Evolutionary conservation across 1,139 yeast genomes (phyloP).

Genomic region (Lodderomyces elongisporus): DNA sequence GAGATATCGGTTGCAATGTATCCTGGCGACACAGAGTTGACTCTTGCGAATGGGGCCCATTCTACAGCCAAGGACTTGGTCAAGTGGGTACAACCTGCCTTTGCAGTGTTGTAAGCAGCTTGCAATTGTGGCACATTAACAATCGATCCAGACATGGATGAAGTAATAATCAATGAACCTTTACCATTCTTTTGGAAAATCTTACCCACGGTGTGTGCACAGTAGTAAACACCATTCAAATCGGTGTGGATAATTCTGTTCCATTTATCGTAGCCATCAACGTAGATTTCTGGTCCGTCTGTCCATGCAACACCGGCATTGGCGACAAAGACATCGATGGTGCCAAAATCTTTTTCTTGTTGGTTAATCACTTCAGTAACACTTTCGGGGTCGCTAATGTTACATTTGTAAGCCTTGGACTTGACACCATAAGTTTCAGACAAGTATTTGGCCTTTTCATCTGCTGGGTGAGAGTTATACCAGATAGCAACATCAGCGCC

Average conservation of each 20-base stretch:
- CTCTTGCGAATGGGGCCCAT: slow-evolving; percentile 78
- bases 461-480: slow-evolving; percentile 55
- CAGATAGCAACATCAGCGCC: slow-evolving; percentile 89
- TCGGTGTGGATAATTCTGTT: slow-evolving; percentile 65
- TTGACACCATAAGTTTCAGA: slow-evolving; percentile 60
- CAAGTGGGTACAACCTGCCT: slow-evolving; percentile 80
- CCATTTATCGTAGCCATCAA: slow-evolving; percentile 44
- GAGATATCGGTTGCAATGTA: slow-evolving; percentile 59
- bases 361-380: slow-evolving; percentile 55
- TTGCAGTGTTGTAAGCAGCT: slow-evolving; percentile 80
- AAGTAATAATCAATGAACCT: slow-evolving; percentile 72
- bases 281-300: slow-evolving; percentile 63
- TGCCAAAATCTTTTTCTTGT: slow-evolving; percentile 66
- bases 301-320: slow-evolving; percentile 92
- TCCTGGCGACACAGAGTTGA: slow-evolving; percentile 78
- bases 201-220: slow-evolving; percentile 66
- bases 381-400: slow-evolving; percentile 53
- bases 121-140: slow-evolving; percentile 83
- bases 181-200: slow-evolving; percentile 58
- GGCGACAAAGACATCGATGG: slow-evolving; percentile 80
- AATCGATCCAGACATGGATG: slow-evolving; percentile 82
- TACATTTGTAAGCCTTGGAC: slow-evolving; percentile 68
- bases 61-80: slow-evolving; percentile 76
- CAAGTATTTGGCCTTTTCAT: slow-evolving; percentile 52
- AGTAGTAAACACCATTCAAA: slow-evolving; percentile 70